These are phyloP conservation scores for Fusarium tricinctum DNA, from an alignment of 2,329 filamentous ascomycete genomes.

Conservation along the genomic window DNA sequence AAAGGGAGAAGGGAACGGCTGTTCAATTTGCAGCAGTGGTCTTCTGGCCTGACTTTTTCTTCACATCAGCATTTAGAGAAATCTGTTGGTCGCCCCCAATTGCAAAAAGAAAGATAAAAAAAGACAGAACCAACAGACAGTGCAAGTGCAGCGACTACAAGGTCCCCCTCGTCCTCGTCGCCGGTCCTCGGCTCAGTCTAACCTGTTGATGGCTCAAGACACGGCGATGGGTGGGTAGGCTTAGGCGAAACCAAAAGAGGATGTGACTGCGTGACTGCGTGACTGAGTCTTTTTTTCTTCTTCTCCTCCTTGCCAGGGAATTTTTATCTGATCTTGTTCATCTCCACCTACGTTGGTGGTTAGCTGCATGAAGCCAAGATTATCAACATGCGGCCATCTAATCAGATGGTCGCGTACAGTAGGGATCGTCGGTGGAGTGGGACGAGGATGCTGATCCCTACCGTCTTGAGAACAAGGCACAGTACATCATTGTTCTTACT, in stretches of 20 bases:
- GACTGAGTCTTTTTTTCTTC: constrained; percentile 7
- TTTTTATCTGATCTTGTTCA: constrained; percentile 27
- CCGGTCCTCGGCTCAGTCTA: constrained; percentile 14
- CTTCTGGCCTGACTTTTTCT: constrained; percentile 15
- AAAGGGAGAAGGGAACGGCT: background rate
- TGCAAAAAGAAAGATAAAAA: too few species aligned
- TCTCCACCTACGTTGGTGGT: constrained; percentile 13
- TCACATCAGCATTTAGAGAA: background rate
- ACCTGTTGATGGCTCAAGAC: background rate
- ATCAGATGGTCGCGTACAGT: constrained; percentile 28
- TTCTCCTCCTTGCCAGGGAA: background rate
- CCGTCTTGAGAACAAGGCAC: background rate
- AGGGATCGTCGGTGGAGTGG: constrained; percentile 20
- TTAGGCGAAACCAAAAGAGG: background rate
- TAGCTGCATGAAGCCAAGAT: constrained; percentile 27
- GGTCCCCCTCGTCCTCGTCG: background rate
- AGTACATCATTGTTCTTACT: background rate
- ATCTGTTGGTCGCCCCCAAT: constrained; percentile 1
- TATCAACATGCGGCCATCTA: constrained; percentile 26
- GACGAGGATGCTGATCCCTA: constrained; percentile 4
- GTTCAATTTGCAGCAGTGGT: background rate
- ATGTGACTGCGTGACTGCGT: background rate
- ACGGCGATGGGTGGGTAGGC: constrained; percentile 3
- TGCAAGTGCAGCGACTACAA: constrained; percentile 2
- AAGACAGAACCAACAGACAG: constrained; percentile 20